phyloP scores from a whole-genome alignment of 495 filamentous ascomycete genomes.

The Aspergillus hancockii region DNA sequence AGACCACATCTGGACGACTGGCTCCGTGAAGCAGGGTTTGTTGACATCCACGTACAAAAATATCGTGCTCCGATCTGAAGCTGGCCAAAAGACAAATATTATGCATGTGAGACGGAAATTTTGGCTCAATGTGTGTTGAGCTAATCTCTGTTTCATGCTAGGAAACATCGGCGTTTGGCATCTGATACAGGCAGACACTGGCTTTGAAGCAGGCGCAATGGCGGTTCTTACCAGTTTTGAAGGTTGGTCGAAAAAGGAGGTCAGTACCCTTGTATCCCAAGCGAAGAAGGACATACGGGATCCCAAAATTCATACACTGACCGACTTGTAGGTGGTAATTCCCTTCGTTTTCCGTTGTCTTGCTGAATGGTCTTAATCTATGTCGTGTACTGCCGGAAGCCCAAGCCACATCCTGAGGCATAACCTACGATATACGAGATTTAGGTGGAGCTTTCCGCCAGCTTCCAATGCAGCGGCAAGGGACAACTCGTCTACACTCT shows the following conservation, averaged over 20 bases:
- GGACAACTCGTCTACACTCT: too few relatives aligned
- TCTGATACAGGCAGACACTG: neutral
- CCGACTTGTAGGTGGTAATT: neutral
- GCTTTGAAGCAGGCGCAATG: constrained; percentile 4
- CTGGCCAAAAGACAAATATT: neutral
- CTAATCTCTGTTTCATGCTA: neutral
- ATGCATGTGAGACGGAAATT: neutral
- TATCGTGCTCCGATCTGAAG: neutral
- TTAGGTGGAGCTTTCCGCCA: too few relatives aligned
- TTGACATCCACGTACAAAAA: neutral
- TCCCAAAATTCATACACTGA: neutral
- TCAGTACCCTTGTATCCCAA: neutral
- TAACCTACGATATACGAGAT: too few relatives aligned
- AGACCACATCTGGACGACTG: neutral
- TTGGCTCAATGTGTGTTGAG: neutral
- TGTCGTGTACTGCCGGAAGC: neutral
- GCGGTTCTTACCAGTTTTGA: constrained; percentile 24
- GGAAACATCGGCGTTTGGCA: neutral
- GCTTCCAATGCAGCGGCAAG: too few relatives aligned
- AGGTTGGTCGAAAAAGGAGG: constrained; percentile 23
- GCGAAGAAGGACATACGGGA: neutral
- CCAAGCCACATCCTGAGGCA: neutral
- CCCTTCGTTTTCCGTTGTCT: neutral
- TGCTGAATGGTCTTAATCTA: neutral
- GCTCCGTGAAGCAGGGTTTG: constrained; percentile 2